Evolutionary conservation across 352 stramenopile genomes (phyloP), one percentile per base, ranked within the genome.

Genomic region (Saprolegnia diclina): DNA sequence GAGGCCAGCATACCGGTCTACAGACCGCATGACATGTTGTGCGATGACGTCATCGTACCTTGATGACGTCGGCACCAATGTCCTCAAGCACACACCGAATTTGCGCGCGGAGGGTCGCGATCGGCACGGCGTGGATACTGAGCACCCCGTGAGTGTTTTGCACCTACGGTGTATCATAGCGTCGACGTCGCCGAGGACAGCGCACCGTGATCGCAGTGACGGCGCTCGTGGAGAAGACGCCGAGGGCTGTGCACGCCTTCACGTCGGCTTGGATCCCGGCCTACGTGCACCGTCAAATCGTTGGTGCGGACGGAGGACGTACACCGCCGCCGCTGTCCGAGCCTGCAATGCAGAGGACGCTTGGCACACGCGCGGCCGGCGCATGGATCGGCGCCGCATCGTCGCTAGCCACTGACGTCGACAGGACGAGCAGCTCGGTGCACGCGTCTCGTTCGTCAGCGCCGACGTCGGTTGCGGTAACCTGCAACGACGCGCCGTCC

Each of bases 221-320:
- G 0, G 91, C 92, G 11, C 82, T 95, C 76, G 78, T 94, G 72
- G 71, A 83, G 79, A 82, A 91, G 42, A 79, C 79, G 18, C 88
- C 90, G 45, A 97, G 81, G 35, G 82, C 79, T 35, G 91, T 90
- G 53, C 96, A 97, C 14, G 92, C 78, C 71, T 96, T 94, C 67
- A 98, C 73, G 69, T 98, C 94, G 16, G 94, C 94, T 76, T 98
- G 92, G 59, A 98, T 92, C 37, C 94, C 94, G 5, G 94, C 94
- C 62, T 67, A 67, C 9, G 18, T 19, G 4, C 1, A 45, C 19
- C 1, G 56, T 16, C 45, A 10, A 35, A 7, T 6, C 29, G 22
- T 1, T 1, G 1, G 1, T 32, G 29, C 9, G 57, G 1, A 14
- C 2, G 10, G 9, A 19, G n/a, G 29, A 9, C 45, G n/a, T 67